A percentile compares a stretch with the other conserved stretches of the same genome.
Conservation (phyloP, 441 rosid species). For the Kokia cookei region DNA sequence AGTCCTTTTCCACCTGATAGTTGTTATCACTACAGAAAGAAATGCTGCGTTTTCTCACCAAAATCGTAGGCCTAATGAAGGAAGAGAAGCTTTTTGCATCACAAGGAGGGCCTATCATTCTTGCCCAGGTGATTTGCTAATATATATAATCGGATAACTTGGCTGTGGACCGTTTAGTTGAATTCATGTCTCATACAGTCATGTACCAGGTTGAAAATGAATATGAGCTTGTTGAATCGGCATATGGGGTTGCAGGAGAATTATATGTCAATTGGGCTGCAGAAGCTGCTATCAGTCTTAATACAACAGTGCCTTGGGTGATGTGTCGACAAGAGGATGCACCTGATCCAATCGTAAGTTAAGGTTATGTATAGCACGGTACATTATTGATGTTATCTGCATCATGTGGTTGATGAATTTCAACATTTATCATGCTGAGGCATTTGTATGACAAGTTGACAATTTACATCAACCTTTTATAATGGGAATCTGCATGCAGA, state of each 20-base stretch:
- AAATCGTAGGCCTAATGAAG: constrained; percentile 54
- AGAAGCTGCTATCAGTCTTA: constrained; percentile 50
- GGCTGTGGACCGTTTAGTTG: background rate
- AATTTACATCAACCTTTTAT: background rate
- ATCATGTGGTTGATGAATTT: background rate
- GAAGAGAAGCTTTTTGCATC: constrained; percentile 58
- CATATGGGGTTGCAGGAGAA: constrained; percentile 50
- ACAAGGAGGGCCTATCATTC: constrained; percentile 71
- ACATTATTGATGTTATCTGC: background rate
- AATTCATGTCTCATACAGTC: background rate
- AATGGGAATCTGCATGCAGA: constrained; percentile 28
- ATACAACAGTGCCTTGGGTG: constrained; percentile 66
- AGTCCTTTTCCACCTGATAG: background rate
- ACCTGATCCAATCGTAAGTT: constrained; percentile 57
- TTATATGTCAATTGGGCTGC: constrained; percentile 31
- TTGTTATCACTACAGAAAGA: constrained; percentile 30
- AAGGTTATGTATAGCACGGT: background rate
- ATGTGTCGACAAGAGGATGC: constrained; percentile 63
- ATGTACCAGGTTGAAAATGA: constrained; percentile 60
- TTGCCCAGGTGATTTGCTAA: constrained; percentile 48
- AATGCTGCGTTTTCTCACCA: constrained; percentile 48
- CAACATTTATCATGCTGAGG: background rate
- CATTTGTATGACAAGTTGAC: background rate
- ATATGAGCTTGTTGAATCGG: constrained; percentile 50
- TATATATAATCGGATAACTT: background rate